These are phyloP conservation scores for Amanita pseudoporphyria DNA, from an alignment of 768 basidiomycete species.

Conservation along the genomic window DNA sequence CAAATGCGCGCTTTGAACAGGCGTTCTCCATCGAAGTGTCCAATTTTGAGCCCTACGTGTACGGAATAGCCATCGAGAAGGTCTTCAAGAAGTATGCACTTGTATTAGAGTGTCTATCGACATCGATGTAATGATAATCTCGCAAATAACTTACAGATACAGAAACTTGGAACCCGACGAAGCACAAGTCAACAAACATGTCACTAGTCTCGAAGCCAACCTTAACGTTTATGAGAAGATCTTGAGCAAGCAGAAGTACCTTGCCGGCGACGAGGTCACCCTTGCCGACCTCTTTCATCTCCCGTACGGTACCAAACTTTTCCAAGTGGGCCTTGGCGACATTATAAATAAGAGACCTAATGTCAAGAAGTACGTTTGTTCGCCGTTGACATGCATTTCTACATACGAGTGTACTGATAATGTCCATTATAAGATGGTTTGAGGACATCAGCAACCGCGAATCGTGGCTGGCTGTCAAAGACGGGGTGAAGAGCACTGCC, in stretches of 20 bases:
- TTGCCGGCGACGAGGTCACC: conserved; percentile 47
- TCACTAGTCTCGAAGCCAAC: conserved; percentile 24
- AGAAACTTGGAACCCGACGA: conserved; percentile 22
- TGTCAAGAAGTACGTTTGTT: conserved; percentile 28
- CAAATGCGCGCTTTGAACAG: conserved; percentile 40
- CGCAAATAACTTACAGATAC: conserved; percentile 10
- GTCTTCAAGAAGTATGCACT: no score
- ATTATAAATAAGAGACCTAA: no score
- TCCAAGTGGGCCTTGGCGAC: conserved; percentile 16
- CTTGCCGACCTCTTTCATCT: conserved; percentile 53
- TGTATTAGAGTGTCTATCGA: no score
- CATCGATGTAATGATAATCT: no score
- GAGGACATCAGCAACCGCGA: conserved; percentile 28
- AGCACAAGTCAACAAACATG: conserved; percentile 3
- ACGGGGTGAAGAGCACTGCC: conserved; percentile 16
- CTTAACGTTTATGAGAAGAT: conserved; percentile 51
- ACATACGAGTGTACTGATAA: neutral
- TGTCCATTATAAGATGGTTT: conserved; percentile 16
- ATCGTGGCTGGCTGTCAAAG: conserved; percentile 40
- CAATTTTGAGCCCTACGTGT: conserved; percentile 44
- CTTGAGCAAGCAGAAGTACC: conserved; percentile 44
- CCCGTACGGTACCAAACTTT: conserved; percentile 24
- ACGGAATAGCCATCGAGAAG: conserved; percentile 33
- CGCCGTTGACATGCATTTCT: conserved; percentile 31
- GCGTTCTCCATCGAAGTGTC: conserved; percentile 39